phyloP scores from a whole-genome alignment of 2,329 filamentous ascomycete species.

The Arthroderma sp. region DNA sequence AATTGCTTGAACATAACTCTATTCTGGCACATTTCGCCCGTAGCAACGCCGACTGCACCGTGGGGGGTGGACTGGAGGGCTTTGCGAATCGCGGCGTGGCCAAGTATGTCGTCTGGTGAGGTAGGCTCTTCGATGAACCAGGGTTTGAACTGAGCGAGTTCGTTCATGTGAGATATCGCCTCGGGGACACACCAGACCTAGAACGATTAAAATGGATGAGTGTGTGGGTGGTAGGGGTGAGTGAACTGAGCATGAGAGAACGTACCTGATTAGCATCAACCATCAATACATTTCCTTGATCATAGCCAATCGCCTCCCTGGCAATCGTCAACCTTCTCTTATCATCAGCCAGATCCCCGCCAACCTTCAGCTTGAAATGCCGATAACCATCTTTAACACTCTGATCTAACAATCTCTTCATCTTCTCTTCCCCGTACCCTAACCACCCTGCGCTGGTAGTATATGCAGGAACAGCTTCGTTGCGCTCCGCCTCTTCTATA shows the following conservation, averaged over 20 bases:
- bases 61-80: slow-evolving; percentile 46
- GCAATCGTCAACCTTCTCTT: slow-evolving; percentile 58
- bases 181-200: slow-evolving; percentile 76
- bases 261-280: slow-evolving; percentile 75
- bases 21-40: slow-evolving; percentile 93
- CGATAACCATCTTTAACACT: slow-evolving; percentile 64
- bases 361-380: slow-evolving; percentile 89
- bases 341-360: slow-evolving; percentile 59
- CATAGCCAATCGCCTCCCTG: slow-evolving; percentile 66
- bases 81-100: slow-evolving; percentile 72
- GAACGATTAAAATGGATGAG: not conserved
- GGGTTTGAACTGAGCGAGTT: slow-evolving; percentile 62
- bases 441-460: slow-evolving; percentile 85
- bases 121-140: slow-evolving; percentile 96
- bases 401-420: slow-evolving; percentile 60
- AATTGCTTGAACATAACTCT: slow-evolving; percentile 90
- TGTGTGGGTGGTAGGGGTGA: not conserved
- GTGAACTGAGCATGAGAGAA: not conserved
- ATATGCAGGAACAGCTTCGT: slow-evolving; percentile 72
- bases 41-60: slow-evolving; percentile 67
- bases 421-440: slow-evolving; percentile 80
- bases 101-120: slow-evolving; percentile 75
- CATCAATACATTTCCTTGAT: slow-evolving; percentile 75
- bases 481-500: slow-evolving; percentile 58
- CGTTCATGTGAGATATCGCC: slow-evolving; percentile 73